phyloP scores from a whole-genome alignment of 495 filamentous ascomycete species.

The Penicillium soppii region DNA sequence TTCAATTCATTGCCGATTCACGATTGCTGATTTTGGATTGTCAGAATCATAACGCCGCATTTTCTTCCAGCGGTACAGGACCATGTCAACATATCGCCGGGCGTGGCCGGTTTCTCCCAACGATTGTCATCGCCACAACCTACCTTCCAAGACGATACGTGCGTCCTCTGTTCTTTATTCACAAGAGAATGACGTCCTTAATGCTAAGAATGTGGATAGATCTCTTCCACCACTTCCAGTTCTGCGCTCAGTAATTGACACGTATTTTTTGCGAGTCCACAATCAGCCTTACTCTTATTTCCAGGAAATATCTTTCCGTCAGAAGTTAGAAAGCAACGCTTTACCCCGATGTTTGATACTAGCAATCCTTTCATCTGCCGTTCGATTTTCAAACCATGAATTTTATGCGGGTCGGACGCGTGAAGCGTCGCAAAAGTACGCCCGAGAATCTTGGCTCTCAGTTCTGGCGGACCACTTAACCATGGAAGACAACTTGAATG shows the following conservation, averaged over 20 bases:
- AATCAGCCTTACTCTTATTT: slow-evolving; percentile 35
- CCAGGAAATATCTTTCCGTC: slow-evolving; percentile 25
- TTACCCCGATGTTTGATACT: slow-evolving; percentile 24
- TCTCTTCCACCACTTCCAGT: slow-evolving; percentile 19
- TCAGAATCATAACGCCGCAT: background rate
- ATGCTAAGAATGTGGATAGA: background rate
- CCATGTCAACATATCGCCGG: background rate
- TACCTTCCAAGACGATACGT: slow-evolving; percentile 7
- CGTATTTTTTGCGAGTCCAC: slow-evolving; percentile 27
- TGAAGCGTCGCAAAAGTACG: slow-evolving; percentile 21
- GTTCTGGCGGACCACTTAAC: slow-evolving; percentile 28
- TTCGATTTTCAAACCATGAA: slow-evolving; percentile 24
- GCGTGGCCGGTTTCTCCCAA: background rate
- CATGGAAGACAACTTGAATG: slow-evolving; percentile 19
- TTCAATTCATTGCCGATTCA: background rate
- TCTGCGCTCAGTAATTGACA: slow-evolving; percentile 21
- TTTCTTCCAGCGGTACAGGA: background rate
- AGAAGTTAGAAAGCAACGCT: slow-evolving; percentile 8
- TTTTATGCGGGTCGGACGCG: slow-evolving; percentile 17
- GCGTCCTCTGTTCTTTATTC: background rate
- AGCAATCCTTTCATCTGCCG: slow-evolving; percentile 25
- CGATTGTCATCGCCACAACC: background rate
- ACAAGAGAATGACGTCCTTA: background rate
- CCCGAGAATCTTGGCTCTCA: slow-evolving; percentile 27
- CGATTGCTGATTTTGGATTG: background rate